These are phyloP conservation scores for Hermanozyma aechmeae DNA, from an alignment of 805 yeast species.

Conservation along the genomic window DNA sequence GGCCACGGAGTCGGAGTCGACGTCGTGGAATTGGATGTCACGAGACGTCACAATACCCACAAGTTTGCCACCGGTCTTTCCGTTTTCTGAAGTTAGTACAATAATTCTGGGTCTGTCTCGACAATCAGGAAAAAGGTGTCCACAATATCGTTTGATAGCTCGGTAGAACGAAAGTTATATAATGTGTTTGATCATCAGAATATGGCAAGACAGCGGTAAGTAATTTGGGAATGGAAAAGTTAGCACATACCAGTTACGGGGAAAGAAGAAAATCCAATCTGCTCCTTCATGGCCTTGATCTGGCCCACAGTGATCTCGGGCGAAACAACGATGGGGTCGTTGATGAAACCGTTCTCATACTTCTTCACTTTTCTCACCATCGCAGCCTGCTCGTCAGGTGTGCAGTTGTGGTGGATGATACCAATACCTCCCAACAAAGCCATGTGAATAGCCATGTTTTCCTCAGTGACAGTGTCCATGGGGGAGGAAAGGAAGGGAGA, in stretches of 20 bases:
- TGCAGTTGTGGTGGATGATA: slow-evolving; percentile 94
- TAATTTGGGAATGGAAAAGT: slow-evolving; percentile 1
- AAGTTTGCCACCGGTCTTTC: slow-evolving; percentile 79
- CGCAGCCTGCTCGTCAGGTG: slow-evolving; percentile 95
- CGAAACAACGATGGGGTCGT: slow-evolving; percentile 80
- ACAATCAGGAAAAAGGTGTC: slow-evolving; percentile 38
- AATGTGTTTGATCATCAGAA: slow-evolving; percentile 45
- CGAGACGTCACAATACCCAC: slow-evolving; percentile 95
- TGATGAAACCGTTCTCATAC: slow-evolving; percentile 95
- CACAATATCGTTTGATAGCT: slow-evolving; percentile 93
- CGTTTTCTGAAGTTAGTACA: slow-evolving; percentile 48
- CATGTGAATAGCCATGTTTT: slow-evolving; percentile 97
- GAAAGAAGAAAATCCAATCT: slow-evolving; percentile 91
- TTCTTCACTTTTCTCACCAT: slow-evolving; percentile 97
- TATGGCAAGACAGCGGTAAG: slow-evolving; percentile 2
- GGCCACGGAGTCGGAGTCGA: slow-evolving; percentile 48
- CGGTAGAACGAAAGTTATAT: slow-evolving; percentile 99
- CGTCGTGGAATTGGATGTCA: slow-evolving; percentile 91
- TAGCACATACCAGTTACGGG: slow-evolving; percentile 95
- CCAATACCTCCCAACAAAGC: slow-evolving; percentile 98
- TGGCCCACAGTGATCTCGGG: slow-evolving; percentile 75
- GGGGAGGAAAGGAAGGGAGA: slow-evolving; percentile 97
- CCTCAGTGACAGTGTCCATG: slow-evolving; percentile 98
- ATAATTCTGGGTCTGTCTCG: not conserved
- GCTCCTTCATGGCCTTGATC: slow-evolving; percentile 58